phyloP scores from a whole-genome alignment of 2,329 filamentous ascomycete genomes.

The Penicillium sp. region DNA sequence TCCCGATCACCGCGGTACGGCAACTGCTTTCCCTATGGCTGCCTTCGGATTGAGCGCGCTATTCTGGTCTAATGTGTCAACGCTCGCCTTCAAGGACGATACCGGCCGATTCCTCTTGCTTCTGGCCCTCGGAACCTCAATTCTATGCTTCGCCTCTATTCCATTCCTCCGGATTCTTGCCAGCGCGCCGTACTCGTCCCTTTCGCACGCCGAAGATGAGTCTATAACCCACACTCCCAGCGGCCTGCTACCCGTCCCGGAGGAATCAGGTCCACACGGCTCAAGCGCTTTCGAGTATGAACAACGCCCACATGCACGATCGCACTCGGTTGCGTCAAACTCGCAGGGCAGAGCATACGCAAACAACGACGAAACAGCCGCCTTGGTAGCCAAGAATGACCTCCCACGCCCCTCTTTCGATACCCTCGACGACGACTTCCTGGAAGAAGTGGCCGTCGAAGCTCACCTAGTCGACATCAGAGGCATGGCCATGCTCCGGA shows the following conservation, averaged over 20 bases:
- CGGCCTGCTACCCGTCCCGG: conserved; percentile 25
- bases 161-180: conserved; percentile 77
- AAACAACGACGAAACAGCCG: conserved; percentile 69
- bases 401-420: conserved; percentile 51
- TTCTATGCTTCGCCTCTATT: conserved; percentile 70
- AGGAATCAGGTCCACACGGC: conserved; percentile 40
- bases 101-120: conserved; percentile 77
- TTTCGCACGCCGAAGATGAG: conserved; percentile 34
- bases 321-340: conserved; percentile 31
- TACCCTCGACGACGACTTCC: conserved; percentile 45
- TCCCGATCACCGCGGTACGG: conserved; percentile 84
- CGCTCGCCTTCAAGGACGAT: conserved; percentile 74
- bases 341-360: conserved; percentile 23
- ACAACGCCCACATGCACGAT: conserved; percentile 26
- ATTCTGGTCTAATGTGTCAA: conserved; percentile 82
- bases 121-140: conserved; percentile 72
- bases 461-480: conserved; percentile 86
- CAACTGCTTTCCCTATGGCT: conserved; percentile 87
- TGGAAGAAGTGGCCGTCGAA: conserved; percentile 63
- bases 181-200: conserved; percentile 43
- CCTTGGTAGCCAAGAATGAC: conserved; percentile 66
- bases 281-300: conserved; percentile 31
- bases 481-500: conserved; percentile 68
- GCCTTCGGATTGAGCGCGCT: conserved; percentile 94
- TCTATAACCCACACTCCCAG: conserved; percentile 33